Conservation (phyloP, 805 yeast species). For the Schwanniomyces sp. region DNA sequence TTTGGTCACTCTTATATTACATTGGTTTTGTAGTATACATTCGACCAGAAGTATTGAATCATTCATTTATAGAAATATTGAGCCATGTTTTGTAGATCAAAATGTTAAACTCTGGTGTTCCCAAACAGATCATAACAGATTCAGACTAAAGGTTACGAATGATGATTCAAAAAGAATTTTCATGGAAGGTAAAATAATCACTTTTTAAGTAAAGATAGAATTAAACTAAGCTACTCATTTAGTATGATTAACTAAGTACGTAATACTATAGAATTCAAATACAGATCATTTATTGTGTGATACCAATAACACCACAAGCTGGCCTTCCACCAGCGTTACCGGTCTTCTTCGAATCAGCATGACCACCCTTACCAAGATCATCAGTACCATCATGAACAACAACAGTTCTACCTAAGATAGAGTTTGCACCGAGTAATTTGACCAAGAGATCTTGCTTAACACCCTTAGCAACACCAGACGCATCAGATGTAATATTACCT, state of each 20-base stretch:
- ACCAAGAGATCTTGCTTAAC: conserved; percentile 72
- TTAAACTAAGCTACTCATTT: no score
- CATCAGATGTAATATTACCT: conserved; percentile 91
- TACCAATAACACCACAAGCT: conserved; percentile 97
- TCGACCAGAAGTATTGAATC: conserved; percentile 17
- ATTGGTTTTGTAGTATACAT: conserved; percentile 40
- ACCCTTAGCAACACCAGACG: conserved; percentile 89
- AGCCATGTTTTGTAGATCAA: conserved; percentile 50
- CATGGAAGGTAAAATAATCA: conserved; percentile 4
- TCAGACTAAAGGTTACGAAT: conserved; percentile 23
- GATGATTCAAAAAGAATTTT: not conserved
- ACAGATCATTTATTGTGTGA: conserved; percentile 37
- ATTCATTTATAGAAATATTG: conserved; percentile 49
- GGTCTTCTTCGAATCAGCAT: conserved; percentile 86
- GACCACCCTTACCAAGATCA: conserved; percentile 93
- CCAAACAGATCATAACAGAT: conserved; percentile 4
- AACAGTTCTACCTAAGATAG: conserved; percentile 92
- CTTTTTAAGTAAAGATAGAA: not conserved
- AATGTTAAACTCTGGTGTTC: conserved; percentile 14
- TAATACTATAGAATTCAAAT: not conserved
- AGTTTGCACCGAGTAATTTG: conserved; percentile 82
- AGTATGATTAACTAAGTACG: not conserved
- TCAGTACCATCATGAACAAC: conserved; percentile 92
- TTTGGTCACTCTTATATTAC: conserved; percentile 57
- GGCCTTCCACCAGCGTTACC: conserved; percentile 99